phyloP scores from a whole-genome alignment of 2,329 filamentous ascomycete species.

The Acephala macrosclerotiorum region DNA sequence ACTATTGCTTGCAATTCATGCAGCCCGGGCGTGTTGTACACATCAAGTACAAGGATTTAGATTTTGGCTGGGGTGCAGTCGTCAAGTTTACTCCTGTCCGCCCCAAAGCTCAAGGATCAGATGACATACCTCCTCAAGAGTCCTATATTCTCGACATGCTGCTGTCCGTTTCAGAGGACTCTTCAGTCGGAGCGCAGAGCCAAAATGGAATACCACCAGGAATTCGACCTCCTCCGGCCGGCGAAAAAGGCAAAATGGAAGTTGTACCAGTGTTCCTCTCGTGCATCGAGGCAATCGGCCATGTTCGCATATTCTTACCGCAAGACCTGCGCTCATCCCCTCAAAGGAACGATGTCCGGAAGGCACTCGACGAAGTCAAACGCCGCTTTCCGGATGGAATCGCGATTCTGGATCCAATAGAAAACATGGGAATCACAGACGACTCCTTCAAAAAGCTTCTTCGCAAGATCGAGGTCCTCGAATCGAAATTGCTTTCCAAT shows the following conservation, averaged over 20 bases:
- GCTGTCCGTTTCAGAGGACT: conserved; percentile 65
- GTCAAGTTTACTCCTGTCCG: conserved; percentile 75
- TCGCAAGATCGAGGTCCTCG: conserved; percentile 94
- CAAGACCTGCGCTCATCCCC: conserved; percentile 73
- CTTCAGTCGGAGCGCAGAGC: conserved; percentile 60
- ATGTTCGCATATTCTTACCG: conserved; percentile 84
- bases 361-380: conserved; percentile 78
- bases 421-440: conserved; percentile 95
- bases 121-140: conserved; percentile 77
- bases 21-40: conserved; percentile 87
- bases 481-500: conserved; percentile 87
- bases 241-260: conserved; percentile 75
- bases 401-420: conserved; percentile 87
- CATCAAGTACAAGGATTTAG: conserved; percentile 78
- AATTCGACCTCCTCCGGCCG: conserved; percentile 64
- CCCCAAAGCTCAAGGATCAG: conserved; percentile 69
- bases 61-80: conserved; percentile 96
- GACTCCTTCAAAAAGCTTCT: conserved; percentile 93
- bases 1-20: conserved; percentile 83
- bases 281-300: conserved; percentile 84
- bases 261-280: conserved; percentile 86
- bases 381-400: conserved; percentile 92
- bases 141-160: conserved; percentile 85
- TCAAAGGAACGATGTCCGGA: conserved; percentile 73
- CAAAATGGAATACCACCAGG: conserved; percentile 71